Conservation (phyloP, 495 filamentous ascomycete species). For the Penicillium manginii region DNA sequence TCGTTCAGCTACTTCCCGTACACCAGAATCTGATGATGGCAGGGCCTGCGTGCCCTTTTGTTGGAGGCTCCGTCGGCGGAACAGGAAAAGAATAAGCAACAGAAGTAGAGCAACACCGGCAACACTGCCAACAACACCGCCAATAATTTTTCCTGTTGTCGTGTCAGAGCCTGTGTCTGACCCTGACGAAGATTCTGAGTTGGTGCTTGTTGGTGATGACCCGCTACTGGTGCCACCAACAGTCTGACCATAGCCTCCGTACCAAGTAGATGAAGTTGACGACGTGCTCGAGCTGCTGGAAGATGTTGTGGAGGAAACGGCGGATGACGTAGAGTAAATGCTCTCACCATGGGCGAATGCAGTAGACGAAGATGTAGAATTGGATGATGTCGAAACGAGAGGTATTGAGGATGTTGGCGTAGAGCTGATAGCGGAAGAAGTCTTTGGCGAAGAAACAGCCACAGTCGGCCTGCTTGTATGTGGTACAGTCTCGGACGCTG, state of each 20-base stretch:
- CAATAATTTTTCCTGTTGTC: conserved; percentile 53
- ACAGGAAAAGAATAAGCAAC: conserved; percentile 54
- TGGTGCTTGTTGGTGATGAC: conserved; percentile 23
- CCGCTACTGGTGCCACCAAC: conserved; percentile 13
- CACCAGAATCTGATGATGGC: conserved; percentile 30
- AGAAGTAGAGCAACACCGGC: conserved; percentile 64
- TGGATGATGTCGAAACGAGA: conserved; percentile 16
- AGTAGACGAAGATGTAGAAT: conserved; percentile 18
- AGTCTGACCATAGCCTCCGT: conserved; percentile 12
- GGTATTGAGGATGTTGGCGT: conserved; percentile 18
- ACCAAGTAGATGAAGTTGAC: conserved; percentile 13
- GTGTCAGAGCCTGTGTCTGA: conserved; percentile 23
- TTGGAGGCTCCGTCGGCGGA: conserved; percentile 53
- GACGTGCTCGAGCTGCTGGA: conserved; percentile 1
- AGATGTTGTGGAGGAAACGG: background rate
- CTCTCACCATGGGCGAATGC: background rate
- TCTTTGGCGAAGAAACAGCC: conserved; percentile 14
- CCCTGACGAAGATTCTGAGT: conserved; percentile 20
- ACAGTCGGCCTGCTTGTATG: conserved; percentile 10
- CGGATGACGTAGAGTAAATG: background rate
- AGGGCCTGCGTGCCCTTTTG: conserved; percentile 28
- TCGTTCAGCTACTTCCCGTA: conserved; percentile 51
- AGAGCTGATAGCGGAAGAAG: conserved; percentile 12
- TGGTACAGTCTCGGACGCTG: conserved; percentile 6
- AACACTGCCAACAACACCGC: conserved; percentile 67